Evolutionary conservation across 192 early-diverging fungal genomes (phyloP), one percentile per base, ranked within the genome.

Genomic region (Entomortierella beljakovae): DNA sequence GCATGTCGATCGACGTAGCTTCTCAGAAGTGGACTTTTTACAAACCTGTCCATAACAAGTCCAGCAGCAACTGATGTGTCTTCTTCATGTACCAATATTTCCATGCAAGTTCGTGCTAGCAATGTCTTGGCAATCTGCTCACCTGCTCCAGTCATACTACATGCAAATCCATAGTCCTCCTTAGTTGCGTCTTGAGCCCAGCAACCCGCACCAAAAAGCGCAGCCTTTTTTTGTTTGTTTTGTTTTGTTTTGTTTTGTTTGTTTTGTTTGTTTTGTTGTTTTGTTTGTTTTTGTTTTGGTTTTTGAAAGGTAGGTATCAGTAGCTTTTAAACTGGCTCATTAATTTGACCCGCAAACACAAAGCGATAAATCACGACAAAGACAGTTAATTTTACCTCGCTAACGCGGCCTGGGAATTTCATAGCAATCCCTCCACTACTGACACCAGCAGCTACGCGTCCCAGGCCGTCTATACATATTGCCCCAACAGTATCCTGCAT

Each of bases 401-500:
- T 94, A 18, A 98, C 82, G 6, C 96, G 83, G 2, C 95, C 95
- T 0, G 94, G 90, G 20, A 83, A 81, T 64, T 97, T 98, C 25
- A 97, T 84, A 2, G 91, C 88, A 57, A 97, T 95, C 0, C 96
- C 96, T 25, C 96, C 96, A 53, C 91, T 94, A 70, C 92, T 94
- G 1, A 97, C 95, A 2, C 91, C 94, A 1, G 93, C 81, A 0
- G 90, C 86, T 18, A 95, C 73, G 51, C 85, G 82, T 8, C 94
- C 94, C 10, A 55, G 26, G 6, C 18, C 18, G 62, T 95, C 93
- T 3, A 95, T 76, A 54, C 90, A 92, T 53, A 98, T 88, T 0
- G 93, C 94, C 0, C 96, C 96, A 3, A 98, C 94, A n/a, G 96
- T 98, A 61, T 97, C 96, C 43, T 88, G 82, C 20, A 85, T 68